Conservation (phyloP, 192 early-diverging fungal species). For the Gigaspora rosea region DNA sequence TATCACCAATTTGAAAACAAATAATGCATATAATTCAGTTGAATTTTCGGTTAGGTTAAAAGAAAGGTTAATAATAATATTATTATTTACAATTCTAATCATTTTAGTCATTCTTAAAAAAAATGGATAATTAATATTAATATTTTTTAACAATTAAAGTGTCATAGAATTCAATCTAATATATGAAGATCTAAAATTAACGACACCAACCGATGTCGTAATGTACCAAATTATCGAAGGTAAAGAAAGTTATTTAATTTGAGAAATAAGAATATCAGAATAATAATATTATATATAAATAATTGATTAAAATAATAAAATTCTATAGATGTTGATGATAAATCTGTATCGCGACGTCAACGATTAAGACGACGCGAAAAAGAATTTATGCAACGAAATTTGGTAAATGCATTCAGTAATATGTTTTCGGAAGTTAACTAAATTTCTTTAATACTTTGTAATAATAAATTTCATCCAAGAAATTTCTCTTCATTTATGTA, state of each 20-base stretch:
- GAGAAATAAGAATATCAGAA: not conserved
- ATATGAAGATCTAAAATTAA: not conserved
- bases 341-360: not conserved
- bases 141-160: not conserved
- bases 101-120: not conserved
- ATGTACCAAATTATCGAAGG: slow-evolving; percentile 2
- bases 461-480: no score
- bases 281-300: not conserved
- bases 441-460: not conserved
- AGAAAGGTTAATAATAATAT: not conserved
- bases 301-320: not conserved
- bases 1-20: not conserved
- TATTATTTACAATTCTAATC: not conserved
- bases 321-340: not conserved
- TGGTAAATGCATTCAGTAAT: not conserved
- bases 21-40: not conserved
- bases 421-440: not conserved
- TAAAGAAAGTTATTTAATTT: not conserved
- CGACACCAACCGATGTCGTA: not conserved
- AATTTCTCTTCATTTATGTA: no score
- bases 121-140: not conserved
- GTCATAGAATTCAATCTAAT: not conserved
- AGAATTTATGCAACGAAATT: not conserved
- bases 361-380: slow-evolving; percentile 1
- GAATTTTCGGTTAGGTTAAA: not conserved